Base-by-base conservation (phyloP, 305 asterid species). In the Nicotiana rustica region DNA sequence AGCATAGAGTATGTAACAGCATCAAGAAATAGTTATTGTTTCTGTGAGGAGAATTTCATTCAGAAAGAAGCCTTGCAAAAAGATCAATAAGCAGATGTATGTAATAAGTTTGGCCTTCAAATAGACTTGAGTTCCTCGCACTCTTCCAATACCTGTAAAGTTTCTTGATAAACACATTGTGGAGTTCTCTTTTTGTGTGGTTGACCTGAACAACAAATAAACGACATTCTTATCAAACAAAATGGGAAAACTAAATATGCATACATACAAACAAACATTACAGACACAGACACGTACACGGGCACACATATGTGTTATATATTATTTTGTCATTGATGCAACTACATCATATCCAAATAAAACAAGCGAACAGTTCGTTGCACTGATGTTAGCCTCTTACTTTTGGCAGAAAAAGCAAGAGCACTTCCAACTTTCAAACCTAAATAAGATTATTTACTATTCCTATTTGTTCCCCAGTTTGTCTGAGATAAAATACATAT, bases 181-280 rank as follows among this genome's bases (percentile, higher is more conserved):
- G 98, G 84, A 96, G 94, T 90, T 95, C 99, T 82, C 98, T 86
- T 84, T 95, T 97, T 65, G 99, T 93, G 84, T 95, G 99, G 89
- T 97, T 91, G 76, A 97, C 99, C 99, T 97, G 89, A 85, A 57
- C 19, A 56, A 83, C 76, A 57, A 77, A 86, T 73, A 7, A 77
- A 81, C 57, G 10, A 29, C 83, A 31, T 66, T 49, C 57, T 49
- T 25, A 81, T 70, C 82, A 68, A 52, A 77, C 35, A 66, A 78
- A 15, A 31, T 9, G 61, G 60, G 62, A 36, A 19, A 70, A 41
- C 60, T 41, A 41, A 41, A 8, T 41, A 41, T 41, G 49, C 49
- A 41, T 41, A 41, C 49, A 41, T 41, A 41, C 49, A 41, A 41
- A 41, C 49, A 41, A 41, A 41, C 49, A 41, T 41, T 8, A 41